phyloP scores from a whole-genome alignment of 768 basidiomycete genomes.

The Russula brevipes region DNA sequence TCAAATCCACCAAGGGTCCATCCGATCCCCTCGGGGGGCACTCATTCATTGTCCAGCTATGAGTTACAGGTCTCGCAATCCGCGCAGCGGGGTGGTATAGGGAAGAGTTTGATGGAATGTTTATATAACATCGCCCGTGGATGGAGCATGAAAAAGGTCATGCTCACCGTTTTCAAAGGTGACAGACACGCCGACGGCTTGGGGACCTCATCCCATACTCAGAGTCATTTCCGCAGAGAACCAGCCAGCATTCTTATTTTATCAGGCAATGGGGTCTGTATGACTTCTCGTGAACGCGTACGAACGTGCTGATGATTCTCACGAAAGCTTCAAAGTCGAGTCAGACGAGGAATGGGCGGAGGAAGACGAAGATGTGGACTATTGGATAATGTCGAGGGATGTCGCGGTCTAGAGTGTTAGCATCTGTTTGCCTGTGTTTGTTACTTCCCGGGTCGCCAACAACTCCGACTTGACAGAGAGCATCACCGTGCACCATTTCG shows the following conservation, averaged over 20 bases:
- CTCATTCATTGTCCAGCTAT: conserved; percentile 45
- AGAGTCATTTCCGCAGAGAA: conserved; percentile 38
- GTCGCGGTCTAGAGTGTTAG: conserved; percentile 3
- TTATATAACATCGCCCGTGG: conserved; percentile 46
- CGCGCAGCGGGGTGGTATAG: conserved; percentile 51
- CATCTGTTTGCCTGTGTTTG: conserved; percentile 17
- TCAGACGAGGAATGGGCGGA: conserved; percentile 30
- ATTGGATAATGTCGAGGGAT: conserved; percentile 36
- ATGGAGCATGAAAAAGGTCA: conserved; percentile 61
- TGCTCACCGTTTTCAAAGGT: conserved; percentile 77
- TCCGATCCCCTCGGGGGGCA: background rate
- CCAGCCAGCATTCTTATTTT: conserved; percentile 44
- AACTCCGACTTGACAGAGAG: background rate
- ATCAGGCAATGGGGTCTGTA: conserved; percentile 49
- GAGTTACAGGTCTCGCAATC: conserved; percentile 59
- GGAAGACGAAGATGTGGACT: conserved; percentile 34
- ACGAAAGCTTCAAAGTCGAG: conserved; percentile 3
- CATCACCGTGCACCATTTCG: background rate
- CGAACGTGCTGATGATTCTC: background rate
- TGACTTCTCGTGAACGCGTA: background rate
- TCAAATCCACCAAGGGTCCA: background rate
- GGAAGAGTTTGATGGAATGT: conserved; percentile 46
- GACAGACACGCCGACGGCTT: conserved; percentile 2
- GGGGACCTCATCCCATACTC: background rate
- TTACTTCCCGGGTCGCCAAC: background rate